Base-by-base conservation (phyloP, 2,329 filamentous ascomycete genomes). In the Aspergillus sp. region DNA sequence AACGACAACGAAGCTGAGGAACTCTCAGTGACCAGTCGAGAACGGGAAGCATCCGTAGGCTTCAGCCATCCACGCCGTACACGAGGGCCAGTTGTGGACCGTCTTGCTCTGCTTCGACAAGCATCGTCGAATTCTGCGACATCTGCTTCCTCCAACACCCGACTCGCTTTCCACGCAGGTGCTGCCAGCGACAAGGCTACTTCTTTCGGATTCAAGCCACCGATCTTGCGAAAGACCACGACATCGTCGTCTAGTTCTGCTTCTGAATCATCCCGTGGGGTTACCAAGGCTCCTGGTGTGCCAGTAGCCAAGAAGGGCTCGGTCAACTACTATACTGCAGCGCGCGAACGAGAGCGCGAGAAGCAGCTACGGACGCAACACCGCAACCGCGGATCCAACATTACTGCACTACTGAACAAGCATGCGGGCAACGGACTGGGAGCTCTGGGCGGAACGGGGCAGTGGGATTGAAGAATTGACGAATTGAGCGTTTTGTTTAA, bases 271-370 rank as follows among this genome's bases (percentile, higher is more conserved):
- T 68, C 69, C 9, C 66, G 62, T 24, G 65, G 61, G 8, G 68
- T 68, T 20, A 50, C 70, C 8, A 72, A 70, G 33, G 73, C 56
- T 63, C 70, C 72, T 46, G 72, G 75, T 1, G 61, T 75, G 52
- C 80, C 82, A 13, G 80, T 81, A 3, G 80, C 78, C n/a, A 85
- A 83, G 67, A 85, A 82, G 74, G 83, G 80, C 27, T 82, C 82
- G 46, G 82, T 86, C 9, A 84, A 86, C 62, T 85, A 83, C 19
- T 83, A 77, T 55, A 72, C 75, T 20, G 75, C 83, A 60, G 82
- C 82, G 2, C 73, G 85, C 55, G 84, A 86, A 68, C 80, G 79
- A 65, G 84, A 86, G 73, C 77, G 84, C 17, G 83, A 85, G 65
- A 80, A 77, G 66, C 79, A 79, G 62, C 77, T 84, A 47, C 77